Base-by-base conservation (phyloP, 345 rosid species). In the Dovyalis caffra region DNA sequence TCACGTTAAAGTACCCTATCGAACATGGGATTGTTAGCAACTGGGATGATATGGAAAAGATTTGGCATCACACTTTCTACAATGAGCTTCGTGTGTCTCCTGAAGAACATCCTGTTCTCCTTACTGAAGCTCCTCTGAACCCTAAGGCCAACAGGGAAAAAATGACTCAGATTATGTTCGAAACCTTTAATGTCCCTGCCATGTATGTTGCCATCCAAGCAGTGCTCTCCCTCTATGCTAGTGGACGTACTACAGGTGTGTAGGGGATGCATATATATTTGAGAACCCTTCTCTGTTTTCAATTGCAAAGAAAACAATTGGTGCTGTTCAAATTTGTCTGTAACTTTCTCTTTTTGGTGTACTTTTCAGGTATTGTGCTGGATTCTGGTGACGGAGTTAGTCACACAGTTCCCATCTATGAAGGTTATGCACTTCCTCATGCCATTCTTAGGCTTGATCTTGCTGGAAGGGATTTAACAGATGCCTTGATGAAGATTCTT, bases 1-100 rank as follows among this genome's bases (percentile, higher is more conserved):
- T 89, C 16, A 86, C 92, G 10, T 60, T 88, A 64, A 88, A 88
- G 74, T 88, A 87, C 69, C 90, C 92, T 4, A 85, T 87, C 25
- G 92, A 89, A 10, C 90, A 87, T 64, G 92, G 92, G 64, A 87
- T 89, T 45, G 92, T 87, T 14, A 89, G 92, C 83, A 89, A 89
- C 77, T 88, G 88, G 90, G 90, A 88, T 78, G 91, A 86, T 72
- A 85, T 88, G 91, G 89, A 86, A 66, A 88, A 86, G 84, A 86
- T 88, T 70, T 88, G 91, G 91, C 91, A 88, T 81, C 91, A 88
- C 82, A 88, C 89, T 71, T 86, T 88, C 82, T 86, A 88, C 84
- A 51, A 21, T 51, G 58, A 51, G 25, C 58, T 51, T 21, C 58
- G 58, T 51, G 58, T 51, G 58, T 25, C 58, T 51, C 58, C 58